phyloP scores from a whole-genome alignment of 2,329 filamentous ascomycete species.

The Ascomycota sp. region DNA sequence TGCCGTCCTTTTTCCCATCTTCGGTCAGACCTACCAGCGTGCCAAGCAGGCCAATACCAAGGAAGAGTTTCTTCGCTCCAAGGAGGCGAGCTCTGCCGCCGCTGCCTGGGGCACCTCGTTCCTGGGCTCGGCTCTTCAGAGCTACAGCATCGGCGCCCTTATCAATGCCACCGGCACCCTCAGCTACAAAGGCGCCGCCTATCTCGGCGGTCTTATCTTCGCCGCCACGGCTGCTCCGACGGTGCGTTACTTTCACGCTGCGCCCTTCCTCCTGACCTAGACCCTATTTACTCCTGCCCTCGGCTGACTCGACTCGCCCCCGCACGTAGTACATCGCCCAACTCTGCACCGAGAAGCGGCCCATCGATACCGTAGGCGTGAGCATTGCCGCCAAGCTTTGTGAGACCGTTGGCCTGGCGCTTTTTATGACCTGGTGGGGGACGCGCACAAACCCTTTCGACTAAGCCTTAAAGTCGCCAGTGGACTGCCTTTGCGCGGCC shows the following conservation, averaged over 20 bases:
- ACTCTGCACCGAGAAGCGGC: conserved; percentile 77
- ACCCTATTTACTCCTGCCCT: not conserved
- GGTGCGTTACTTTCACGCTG: conserved; percentile 26
- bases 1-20: conserved; percentile 70
- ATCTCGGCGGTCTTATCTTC: conserved; percentile 82
- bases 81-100: conserved; percentile 75
- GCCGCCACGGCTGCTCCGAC: conserved; percentile 72
- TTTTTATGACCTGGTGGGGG: conserved; percentile 96
- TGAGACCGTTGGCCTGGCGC: conserved; percentile 78
- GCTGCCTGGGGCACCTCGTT: conserved; percentile 81
- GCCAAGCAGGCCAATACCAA: conserved; percentile 83
- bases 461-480: conserved; percentile 24
- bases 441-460: conserved; percentile 86
- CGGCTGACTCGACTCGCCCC: not conserved
- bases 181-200: conserved; percentile 92
- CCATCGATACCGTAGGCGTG: conserved; percentile 75
- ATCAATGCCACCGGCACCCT: conserved; percentile 91
- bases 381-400: conserved; percentile 67
- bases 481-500: too few relatives aligned
- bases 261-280: too few relatives aligned
- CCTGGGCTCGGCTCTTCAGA: conserved; percentile 70
- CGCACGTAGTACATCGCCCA: conserved; percentile 58
- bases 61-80: conserved; percentile 88
- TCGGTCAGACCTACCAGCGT: conserved; percentile 85
- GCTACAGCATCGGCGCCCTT: conserved; percentile 73